Evolutionary conservation across 148 eudicot genomes (phyloP).

Genomic region (Gaultheria prostrata): DNA sequence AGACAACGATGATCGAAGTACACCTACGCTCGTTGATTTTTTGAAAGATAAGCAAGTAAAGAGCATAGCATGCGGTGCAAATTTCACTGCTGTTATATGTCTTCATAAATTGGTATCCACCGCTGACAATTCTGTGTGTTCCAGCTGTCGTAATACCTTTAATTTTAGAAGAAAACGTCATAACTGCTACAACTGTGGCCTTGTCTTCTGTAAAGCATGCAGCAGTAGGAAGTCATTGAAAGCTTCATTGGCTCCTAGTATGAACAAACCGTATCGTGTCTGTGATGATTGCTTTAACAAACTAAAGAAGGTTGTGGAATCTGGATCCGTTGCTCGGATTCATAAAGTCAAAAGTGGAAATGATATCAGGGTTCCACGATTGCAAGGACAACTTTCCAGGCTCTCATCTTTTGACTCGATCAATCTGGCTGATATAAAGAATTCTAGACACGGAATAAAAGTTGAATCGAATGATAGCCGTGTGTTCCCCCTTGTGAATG

Average conservation of each 20-base stretch:
- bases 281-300: slow-evolving; percentile 83
- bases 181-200: slow-evolving; percentile 93
- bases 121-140: slow-evolving; percentile 70
- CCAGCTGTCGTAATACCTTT: slow-evolving; percentile 70
- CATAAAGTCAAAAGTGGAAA: slow-evolving; percentile 49
- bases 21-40: slow-evolving; percentile 59
- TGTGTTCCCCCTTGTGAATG: slow-evolving; percentile 33
- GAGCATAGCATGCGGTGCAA: slow-evolving; percentile 74
- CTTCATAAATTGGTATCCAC: slow-evolving; percentile 67
- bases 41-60: slow-evolving; percentile 78
- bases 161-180: slow-evolving; percentile 85
- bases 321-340: slow-evolving; percentile 34
- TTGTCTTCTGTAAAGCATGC: slow-evolving; percentile 79
- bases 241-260: slow-evolving; percentile 83
- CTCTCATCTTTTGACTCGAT: slow-evolving; percentile 46
- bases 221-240: slow-evolving; percentile 72
- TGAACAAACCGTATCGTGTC: slow-evolving; percentile 80
- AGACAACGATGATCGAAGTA: slow-evolving; percentile 51
- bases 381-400: slow-evolving; percentile 37
- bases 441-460: slow-evolving; percentile 28
- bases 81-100: slow-evolving; percentile 73
- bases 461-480: slow-evolving; percentile 37
- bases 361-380: slow-evolving; percentile 39
- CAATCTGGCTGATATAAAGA: slow-evolving; percentile 44
- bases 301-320: slow-evolving; percentile 54